Base-by-base conservation (phyloP, 2,329 filamentous ascomycete species). In the Cladosporium sp. region DNA sequence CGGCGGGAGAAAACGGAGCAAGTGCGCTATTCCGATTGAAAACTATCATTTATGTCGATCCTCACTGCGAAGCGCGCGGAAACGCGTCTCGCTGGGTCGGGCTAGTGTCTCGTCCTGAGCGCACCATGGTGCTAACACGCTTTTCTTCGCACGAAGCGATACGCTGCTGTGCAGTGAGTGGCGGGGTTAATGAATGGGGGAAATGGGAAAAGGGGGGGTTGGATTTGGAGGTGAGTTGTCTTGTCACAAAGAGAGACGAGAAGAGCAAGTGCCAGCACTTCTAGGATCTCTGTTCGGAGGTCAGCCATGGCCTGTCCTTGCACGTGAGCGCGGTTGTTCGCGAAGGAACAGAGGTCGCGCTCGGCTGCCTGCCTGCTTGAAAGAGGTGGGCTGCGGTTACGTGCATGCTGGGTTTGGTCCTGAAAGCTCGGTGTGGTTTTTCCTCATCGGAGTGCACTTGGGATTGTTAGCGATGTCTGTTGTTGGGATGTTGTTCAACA, bases 61-160 rank as follows among this genome's bases (percentile, higher is more conserved):
- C 38, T 42, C 38, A 43, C 25, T 6, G 47, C 30, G 25, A 42
- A 29, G 15, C 22, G 32, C 39, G 13, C 35, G 47, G 4, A 43
- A 25, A 35, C 8, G 32, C 8, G 32, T 22, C 38, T 38, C 36
- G 42, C 49, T 51, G 36, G 48, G 18, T 32, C 32, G 18, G 36
- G 41, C 13, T 13, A 41, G 25, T 9, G 13, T 20, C 30, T 43
- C 39, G 49, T 51, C 49, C 22, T 51, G 19, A 35, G 38, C 36
- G 42, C 43, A 27, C 43, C 43, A 47, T 47, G 36, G 49, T 51
- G 49, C 49, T 51, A 33, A 51, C 49, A 48, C 45, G 20, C 49
- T 25, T 41, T 29, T 25, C 16, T 7, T 9, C 4, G 35, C 41
- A 15, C 18, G 27, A 8, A 16, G 35, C 32, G 19, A 16, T n/a